Conservation (phyloP, 768 basidiomycete species). For the Boletus sp. region DNA sequence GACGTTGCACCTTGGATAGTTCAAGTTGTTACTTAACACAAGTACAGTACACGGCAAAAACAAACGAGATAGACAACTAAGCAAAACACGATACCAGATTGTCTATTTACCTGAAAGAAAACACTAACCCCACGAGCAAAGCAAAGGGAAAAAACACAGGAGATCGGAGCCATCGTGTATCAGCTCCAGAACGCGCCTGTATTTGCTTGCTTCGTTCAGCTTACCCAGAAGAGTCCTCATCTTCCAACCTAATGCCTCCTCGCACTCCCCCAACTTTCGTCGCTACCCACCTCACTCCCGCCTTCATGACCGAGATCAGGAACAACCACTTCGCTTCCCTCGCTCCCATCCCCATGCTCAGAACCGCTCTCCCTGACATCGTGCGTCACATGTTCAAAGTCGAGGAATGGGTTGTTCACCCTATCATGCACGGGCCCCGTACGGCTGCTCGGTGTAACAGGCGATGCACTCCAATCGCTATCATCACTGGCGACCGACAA, state of each 20-base stretch:
- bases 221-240: no score
- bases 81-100: no score
- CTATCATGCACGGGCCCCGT: conserved; percentile 3
- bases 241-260: conserved; percentile 7
- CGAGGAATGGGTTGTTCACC: conserved; percentile 23
- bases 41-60: no score
- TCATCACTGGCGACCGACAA: conserved; percentile 22
- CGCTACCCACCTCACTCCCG: conserved; percentile 22
- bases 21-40: no score
- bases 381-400: conserved; percentile 16
- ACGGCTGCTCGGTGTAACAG: not conserved
- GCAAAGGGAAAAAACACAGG: no score
- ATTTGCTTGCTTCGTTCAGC: no score
- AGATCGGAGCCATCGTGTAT: no score
- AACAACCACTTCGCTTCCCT: conserved; percentile 21
- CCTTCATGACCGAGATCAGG: conserved; percentile 6
- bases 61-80: no score
- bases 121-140: no score
- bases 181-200: no score
- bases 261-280: conserved; percentile 28
- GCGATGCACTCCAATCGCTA: conserved; percentile 13
- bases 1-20: no score
- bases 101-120: no score
- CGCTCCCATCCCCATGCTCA: conserved; percentile 11
- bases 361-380: not conserved